phyloP scores from a whole-genome alignment of 2,329 filamentous ascomycete genomes.

The Trichoderma atroviride region DNA sequence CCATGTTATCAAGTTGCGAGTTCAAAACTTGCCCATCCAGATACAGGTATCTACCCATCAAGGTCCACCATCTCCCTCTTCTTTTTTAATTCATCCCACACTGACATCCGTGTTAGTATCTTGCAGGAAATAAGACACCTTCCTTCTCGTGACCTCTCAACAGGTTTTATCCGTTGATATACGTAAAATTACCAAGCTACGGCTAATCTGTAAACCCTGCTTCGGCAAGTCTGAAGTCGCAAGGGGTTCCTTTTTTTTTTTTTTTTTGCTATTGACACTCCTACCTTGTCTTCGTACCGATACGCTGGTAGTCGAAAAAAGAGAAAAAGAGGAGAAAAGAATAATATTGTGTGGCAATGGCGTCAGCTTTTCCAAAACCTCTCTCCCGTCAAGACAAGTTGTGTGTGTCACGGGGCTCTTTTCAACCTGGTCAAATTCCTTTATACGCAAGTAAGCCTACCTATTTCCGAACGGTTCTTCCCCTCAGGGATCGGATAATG shows the following conservation, averaged over 20 bases:
- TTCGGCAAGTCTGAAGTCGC: background rate
- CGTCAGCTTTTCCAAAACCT: background rate
- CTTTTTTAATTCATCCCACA: background rate
- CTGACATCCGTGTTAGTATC: background rate
- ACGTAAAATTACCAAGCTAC: background rate
- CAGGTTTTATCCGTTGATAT: background rate
- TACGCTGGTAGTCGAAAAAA: background rate
- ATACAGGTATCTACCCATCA: background rate
- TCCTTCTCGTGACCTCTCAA: background rate
- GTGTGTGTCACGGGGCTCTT: slow-evolving; percentile 12
- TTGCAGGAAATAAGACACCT: background rate
- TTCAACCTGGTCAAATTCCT: background rate
- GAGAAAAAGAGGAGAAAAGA: background rate
- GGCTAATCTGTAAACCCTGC: background rate
- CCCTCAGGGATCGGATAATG: background rate
- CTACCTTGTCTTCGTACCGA: background rate
- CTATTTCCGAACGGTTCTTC: background rate
- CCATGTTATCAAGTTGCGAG: background rate
- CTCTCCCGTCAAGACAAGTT: background rate
- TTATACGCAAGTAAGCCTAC: background rate
- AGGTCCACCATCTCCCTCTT: background rate
- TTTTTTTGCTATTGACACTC: background rate
- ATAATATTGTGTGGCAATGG: slow-evolving; percentile 2
- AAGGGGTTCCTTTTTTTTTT: background rate
- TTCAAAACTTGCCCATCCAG: background rate